A percentile compares a stretch with the other conserved stretches of the same genome.
Evolutionary conservation across 2,329 filamentous ascomycete genomes (phyloP).

Genomic region (Nemania diffusa): DNA sequence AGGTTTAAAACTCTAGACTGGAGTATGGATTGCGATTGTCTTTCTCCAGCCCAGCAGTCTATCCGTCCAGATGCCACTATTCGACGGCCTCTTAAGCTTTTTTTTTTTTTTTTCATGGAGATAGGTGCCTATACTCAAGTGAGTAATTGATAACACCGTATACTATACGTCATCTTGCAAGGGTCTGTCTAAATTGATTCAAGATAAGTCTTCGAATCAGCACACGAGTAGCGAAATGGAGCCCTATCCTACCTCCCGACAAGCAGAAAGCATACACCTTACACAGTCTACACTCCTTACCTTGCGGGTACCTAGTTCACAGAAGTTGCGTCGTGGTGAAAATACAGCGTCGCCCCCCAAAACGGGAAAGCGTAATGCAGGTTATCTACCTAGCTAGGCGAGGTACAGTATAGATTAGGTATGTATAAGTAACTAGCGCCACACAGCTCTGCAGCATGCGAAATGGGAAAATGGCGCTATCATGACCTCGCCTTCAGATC

Average conservation of each 20-base stretch:
- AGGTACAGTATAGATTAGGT: not conserved
- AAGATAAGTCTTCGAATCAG: not conserved
- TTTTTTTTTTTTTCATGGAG: no score
- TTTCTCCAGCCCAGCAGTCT: not conserved
- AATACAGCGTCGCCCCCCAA: conserved; percentile 3
- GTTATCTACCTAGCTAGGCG: conserved; percentile 3
- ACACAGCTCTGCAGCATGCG: conserved; percentile 6
- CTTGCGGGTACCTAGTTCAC: not conserved
- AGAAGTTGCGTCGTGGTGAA: not conserved
- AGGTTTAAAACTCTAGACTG: not conserved
- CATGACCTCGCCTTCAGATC: conserved; percentile 2
- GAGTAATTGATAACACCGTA: no score
- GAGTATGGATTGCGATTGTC: not conserved
- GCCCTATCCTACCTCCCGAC: not conserved
- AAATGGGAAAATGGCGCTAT: conserved; percentile 20
- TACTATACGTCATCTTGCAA: no score
- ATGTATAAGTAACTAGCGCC: not conserved
- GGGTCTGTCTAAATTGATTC: not conserved
- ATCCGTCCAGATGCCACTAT: not conserved
- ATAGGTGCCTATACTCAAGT: no score
- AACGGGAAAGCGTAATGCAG: conserved; percentile 27
- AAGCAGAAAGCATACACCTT: not conserved
- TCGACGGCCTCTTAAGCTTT: no score
- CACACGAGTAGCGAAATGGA: not conserved
- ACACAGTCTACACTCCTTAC: not conserved